Conservation (phyloP, 2,329 filamentous ascomycete species). For the Beauveria sp. region DNA sequence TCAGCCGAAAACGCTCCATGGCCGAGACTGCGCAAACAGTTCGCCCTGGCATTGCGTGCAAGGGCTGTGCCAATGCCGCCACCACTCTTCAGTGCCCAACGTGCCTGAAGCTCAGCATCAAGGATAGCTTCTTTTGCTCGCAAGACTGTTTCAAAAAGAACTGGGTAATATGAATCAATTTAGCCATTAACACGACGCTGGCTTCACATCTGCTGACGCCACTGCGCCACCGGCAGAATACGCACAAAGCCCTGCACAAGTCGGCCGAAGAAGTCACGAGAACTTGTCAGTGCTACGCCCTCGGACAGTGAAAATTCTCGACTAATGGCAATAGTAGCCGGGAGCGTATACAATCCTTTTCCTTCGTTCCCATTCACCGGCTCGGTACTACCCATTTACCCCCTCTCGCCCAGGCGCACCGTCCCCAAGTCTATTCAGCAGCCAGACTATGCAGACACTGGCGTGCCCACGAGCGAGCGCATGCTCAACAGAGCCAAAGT, state of each 20-base stretch:
- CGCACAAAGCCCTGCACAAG: conserved; percentile 69
- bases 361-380: conserved; percentile 81
- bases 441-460: conserved; percentile 83
- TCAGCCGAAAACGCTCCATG: background rate
- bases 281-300: background rate
- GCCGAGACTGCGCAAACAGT: background rate
- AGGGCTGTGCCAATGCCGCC: conserved; percentile 78
- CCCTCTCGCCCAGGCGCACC: conserved; percentile 62
- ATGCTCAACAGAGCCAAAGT: conserved; percentile 70
- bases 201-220: conserved; percentile 3
- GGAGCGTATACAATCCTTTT: conserved; percentile 79
- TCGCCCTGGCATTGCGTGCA: background rate
- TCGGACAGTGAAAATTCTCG: conserved; percentile 68
- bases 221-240: conserved; percentile 42
- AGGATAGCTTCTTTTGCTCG: conserved; percentile 92
- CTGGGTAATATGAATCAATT: conserved; percentile 60
- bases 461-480: conserved; percentile 57
- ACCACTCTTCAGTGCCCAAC: conserved; percentile 86
- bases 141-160: conserved; percentile 99
- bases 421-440: conserved; percentile 74
- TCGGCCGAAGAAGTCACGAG: conserved; percentile 39
- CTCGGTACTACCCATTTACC: conserved; percentile 75
- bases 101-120: conserved; percentile 78
- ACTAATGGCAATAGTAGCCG: conserved; percentile 75
- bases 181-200: background rate